These are phyloP conservation scores for Colletotrichum plurivorum DNA, from an alignment of 2,329 filamentous ascomycete species.

Conservation along the genomic window DNA sequence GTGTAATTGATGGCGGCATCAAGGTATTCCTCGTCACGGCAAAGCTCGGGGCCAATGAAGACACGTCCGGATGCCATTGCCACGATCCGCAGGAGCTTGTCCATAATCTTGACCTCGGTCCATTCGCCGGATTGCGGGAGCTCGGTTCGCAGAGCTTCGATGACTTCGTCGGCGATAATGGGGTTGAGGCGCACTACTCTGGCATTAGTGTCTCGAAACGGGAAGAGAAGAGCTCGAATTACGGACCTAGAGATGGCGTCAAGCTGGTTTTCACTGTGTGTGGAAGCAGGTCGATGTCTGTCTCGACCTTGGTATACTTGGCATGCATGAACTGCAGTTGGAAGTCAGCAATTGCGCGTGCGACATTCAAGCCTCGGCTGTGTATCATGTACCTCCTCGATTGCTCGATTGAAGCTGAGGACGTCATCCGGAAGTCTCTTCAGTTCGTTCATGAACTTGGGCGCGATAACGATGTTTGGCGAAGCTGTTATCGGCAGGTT, in stretches of 20 bases:
- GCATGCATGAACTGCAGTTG: constrained; percentile 46
- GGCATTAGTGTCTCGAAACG: not conserved
- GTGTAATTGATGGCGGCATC: constrained; percentile 64
- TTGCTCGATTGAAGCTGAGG: constrained; percentile 47
- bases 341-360: not conserved
- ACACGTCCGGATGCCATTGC: constrained; percentile 61
- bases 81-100: constrained; percentile 59
- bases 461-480: constrained; percentile 47
- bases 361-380: no score
- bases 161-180: constrained; percentile 55
- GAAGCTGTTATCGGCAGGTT: constrained; percentile 35
- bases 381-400: constrained; percentile 42
- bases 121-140: constrained; percentile 56
- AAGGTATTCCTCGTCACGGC: constrained; percentile 59
- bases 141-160: constrained; percentile 49
- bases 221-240: not conserved
- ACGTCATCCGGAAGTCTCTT: constrained; percentile 50
- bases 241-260: constrained; percentile 51
- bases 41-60: constrained; percentile 63
- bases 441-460: constrained; percentile 49
- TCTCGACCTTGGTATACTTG: constrained; percentile 51
- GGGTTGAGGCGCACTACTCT: constrained; percentile 52
- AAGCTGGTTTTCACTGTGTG: constrained; percentile 49
- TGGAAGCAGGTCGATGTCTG: constrained; percentile 43
- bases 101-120: constrained; percentile 57